These are phyloP conservation scores for Thymus mandschuricus DNA, from an alignment of 257 asterid genomes.

Conservation along the genomic window DNA sequence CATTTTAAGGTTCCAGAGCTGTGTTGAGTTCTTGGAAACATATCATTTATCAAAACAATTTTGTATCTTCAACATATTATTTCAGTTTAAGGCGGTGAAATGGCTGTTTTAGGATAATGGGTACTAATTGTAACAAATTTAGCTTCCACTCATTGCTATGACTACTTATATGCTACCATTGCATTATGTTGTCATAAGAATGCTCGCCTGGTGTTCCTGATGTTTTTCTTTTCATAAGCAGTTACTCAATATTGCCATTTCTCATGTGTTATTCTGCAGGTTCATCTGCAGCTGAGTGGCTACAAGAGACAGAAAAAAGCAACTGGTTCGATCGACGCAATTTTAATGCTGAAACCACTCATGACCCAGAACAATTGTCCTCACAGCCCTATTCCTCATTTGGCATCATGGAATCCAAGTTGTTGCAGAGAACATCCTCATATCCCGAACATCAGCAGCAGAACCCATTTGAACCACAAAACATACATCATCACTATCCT, in stretches of 20 bases:
- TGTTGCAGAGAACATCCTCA: constrained; percentile 79
- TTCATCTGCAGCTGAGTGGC: constrained; percentile 83
- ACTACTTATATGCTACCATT: background rate
- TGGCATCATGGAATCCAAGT: constrained; percentile 48
- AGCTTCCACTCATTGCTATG: background rate
- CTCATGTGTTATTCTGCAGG: constrained; percentile 47
- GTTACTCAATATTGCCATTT: constrained; percentile 9
- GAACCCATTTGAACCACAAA: constrained; percentile 53
- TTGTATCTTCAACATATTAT: background rate
- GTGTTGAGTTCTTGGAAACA: background rate
- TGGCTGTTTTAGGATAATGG: background rate
- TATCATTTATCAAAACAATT: background rate
- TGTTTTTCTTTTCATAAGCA: constrained; percentile 3
- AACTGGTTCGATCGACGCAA: constrained; percentile 64
- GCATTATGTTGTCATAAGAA: background rate
- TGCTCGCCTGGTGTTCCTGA: constrained; percentile 7
- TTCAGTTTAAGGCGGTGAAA: background rate
- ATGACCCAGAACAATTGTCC: constrained; percentile 68
- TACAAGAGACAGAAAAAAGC: constrained; percentile 59
- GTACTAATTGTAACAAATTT: background rate
- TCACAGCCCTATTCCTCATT: constrained; percentile 64
- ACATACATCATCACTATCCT: constrained; percentile 56
- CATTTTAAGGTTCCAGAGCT: background rate
- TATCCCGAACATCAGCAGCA: constrained; percentile 81
- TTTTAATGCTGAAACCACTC: constrained; percentile 50